phyloP scores from a whole-genome alignment of 345 rosid genomes.

The Angophora floribunda region DNA sequence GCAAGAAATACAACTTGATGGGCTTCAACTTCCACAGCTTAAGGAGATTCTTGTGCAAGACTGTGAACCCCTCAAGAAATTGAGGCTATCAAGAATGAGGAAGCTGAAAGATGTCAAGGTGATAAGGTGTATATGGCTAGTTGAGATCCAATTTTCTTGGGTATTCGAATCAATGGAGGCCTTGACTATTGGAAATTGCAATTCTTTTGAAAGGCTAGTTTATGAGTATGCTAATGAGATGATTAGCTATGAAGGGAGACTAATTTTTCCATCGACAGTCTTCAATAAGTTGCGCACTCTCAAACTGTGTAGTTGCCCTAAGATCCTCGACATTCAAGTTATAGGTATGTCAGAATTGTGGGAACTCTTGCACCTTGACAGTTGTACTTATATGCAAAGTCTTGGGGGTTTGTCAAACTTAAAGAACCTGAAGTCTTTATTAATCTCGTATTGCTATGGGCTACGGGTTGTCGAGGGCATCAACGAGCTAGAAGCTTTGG shows the following conservation, averaged over 20 bases:
- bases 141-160: neutral
- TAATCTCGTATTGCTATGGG: fast-evolving
- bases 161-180: neutral
- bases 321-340: neutral
- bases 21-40: neutral
- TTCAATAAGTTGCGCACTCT: neutral
- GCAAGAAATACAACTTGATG: neutral
- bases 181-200: fast-evolving
- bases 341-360: neutral
- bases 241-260: neutral
- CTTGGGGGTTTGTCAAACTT: neutral
- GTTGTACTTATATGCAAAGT: fast-evolving
- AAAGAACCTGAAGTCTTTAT: neutral
- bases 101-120: fast-evolving
- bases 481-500: neutral
- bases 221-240: neutral
- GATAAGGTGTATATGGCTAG: fast-evolving
- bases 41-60: fast-evolving
- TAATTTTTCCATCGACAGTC: neutral
- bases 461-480: neutral
- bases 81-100: neutral
- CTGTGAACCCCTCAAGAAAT: neutral
- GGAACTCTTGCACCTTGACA: fast-evolving
- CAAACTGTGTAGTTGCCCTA: fast-evolving
- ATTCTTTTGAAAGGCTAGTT: neutral